Conservation (phyloP, 2,329 filamentous ascomycete genomes). For the Berkeleyomyces rouxiae region DNA sequence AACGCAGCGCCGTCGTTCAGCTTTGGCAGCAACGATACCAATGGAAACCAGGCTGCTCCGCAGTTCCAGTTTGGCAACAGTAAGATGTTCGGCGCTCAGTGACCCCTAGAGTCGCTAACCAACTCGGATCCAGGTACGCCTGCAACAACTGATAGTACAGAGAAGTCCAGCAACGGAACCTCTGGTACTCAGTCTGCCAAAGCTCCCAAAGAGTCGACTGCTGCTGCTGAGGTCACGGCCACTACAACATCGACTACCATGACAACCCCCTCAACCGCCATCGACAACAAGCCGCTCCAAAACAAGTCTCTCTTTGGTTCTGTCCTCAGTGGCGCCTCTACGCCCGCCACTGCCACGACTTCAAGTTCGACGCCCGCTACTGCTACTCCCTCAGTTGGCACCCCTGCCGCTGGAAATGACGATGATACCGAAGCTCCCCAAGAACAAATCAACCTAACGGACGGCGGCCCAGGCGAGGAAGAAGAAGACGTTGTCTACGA, state of each 20-base stretch:
- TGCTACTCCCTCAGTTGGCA: neutral
- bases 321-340: neutral
- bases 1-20: slow-evolving; percentile 4
- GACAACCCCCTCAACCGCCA: neutral
- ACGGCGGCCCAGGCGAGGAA: slow-evolving; percentile 51
- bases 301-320: slow-evolving; percentile 2
- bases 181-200: neutral
- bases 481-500: slow-evolving; percentile 56
- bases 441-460: slow-evolving; percentile 53
- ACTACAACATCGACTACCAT: neutral
- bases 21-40: slow-evolving; percentile 12
- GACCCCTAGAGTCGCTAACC: slow-evolving; percentile 13
- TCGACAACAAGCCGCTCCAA: neutral
- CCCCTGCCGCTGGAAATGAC: slow-evolving; percentile 19
- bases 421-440: slow-evolving; percentile 41
- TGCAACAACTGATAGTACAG: slow-evolving; percentile 11
- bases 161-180: neutral
- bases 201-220: neutral
- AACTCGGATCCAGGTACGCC: slow-evolving; percentile 16
- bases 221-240: neutral
- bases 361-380: neutral
- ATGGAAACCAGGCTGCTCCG: slow-evolving; percentile 6
- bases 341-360: neutral
- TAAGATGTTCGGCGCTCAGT: slow-evolving; percentile 14
- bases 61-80: slow-evolving; percentile 13